Base-by-base conservation (phyloP, 2,329 filamentous ascomycete genomes). In the Endothia cerciana region DNA sequence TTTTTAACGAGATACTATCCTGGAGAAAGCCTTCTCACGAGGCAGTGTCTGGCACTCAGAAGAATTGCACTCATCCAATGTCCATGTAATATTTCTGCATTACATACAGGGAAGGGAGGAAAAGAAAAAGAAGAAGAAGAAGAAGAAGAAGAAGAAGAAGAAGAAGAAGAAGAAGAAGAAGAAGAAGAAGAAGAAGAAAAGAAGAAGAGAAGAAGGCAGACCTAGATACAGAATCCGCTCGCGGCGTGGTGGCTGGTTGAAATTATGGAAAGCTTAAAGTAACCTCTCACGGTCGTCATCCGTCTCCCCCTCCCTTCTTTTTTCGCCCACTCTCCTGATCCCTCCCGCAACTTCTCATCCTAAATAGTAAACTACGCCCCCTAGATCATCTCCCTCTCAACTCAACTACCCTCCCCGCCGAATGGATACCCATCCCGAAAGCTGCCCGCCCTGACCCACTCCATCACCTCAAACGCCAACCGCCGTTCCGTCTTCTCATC, bases 401-500 rank as follows among this genome's bases (percentile, higher is more conserved):
- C 19, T 38, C 55, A 22, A n/a, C 30, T 63, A 47, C 64, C 49
- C 45, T 51, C 41, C 19, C 55, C 57, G 13, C 40, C 60, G 47
- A 66, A 61, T 4, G 56, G 17, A 45, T 66, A 72, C 7, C 70
- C 72, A 30, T 77, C 75, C 61, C 73, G 77, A 63, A 81, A 84
- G n/a, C 73, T 78, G 5, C 79, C 81, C 22, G 77, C 79, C 43
- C 83, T 76, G 66, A 93, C 84, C 87, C 91, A 96, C 78, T 97
- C 94, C 63, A 91, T 86, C 69, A 97, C 88, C 80, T 97, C 94
- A 78, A 97, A 97, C 1, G 88, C 90, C 60, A 97, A 80, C 68
- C 93, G 83, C 66, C 93, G 84, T 75, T 93, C 82, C 13, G 88
- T 88, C 72, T 87, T 89, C 75, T 92, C 89, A 68, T 89, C 88